These are phyloP conservation scores for Cyclotella baltica DNA, from an alignment of 108 stramenopile genomes.

Conservation along the genomic window DNA sequence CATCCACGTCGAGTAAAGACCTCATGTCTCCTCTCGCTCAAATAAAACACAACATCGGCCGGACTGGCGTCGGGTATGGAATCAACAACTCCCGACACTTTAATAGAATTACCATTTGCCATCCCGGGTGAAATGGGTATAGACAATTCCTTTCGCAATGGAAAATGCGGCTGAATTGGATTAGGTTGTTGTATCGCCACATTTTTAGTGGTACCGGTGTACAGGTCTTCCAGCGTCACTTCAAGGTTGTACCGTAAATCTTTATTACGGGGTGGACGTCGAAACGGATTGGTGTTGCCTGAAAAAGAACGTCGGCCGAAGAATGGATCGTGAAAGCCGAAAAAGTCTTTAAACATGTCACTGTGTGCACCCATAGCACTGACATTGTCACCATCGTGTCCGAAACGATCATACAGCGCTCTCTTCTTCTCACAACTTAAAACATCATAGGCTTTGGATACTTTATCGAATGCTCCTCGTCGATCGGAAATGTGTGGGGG, in stretches of 20 bases:
- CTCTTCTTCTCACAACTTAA: constrained; percentile 91
- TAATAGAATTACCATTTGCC: constrained; percentile 62
- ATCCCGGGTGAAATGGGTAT: constrained; percentile 69
- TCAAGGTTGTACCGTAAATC: constrained; percentile 77
- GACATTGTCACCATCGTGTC: constrained; percentile 65
- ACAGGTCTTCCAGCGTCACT: constrained; percentile 85
- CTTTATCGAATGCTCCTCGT: constrained; percentile 90
- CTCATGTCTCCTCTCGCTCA: constrained; percentile 61
- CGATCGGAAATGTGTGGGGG: constrained; percentile 52
- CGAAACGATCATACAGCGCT: constrained; percentile 92
- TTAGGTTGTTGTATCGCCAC: constrained; percentile 64
- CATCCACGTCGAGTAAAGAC: constrained; percentile 72
- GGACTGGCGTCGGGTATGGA: constrained; percentile 62
- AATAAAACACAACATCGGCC: constrained; percentile 76
- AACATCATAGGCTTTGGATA: constrained; percentile 94
- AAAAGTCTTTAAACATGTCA: constrained; percentile 42
- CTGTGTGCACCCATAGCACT: constrained; percentile 25
- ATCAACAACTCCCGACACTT: constrained; percentile 76
- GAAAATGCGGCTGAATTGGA: constrained; percentile 34
- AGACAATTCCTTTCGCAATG: constrained; percentile 60
- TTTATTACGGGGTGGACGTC: constrained; percentile 54
- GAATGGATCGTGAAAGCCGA: constrained; percentile 27
- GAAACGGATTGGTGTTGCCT: background rate
- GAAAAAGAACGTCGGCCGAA: background rate
- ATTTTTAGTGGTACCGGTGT: constrained; percentile 62